Evolutionary conservation across 2,329 filamentous ascomycete species (phyloP), one percentile per base, ranked within the genome.

Genomic region (Fusarium xylarioides): DNA sequence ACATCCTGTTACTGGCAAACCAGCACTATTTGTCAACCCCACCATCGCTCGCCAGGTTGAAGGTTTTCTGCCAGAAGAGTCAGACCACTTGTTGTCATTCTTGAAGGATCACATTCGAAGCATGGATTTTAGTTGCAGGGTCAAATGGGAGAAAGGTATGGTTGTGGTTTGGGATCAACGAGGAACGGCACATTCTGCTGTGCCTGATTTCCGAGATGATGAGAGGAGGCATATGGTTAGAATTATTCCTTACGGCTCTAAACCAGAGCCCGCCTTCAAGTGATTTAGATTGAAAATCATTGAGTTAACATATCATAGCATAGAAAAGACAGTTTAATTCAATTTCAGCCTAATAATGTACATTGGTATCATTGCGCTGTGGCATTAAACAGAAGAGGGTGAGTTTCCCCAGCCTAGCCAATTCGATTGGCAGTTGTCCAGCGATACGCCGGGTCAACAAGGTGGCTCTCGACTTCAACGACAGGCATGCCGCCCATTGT

Each of bases 91-190:
- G 7, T 18, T 80, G 3, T 71, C 58, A 0, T 80, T 80, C 32
- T 47, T 80, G 1, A 77, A 80, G 38, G 74, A 78, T 1, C 79
- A 80, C 9, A 78, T 80, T 7, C 60, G 66, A 3, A 80, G 79
- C 16, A n/a, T 80, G 19, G 79, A 80, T 30, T 80, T 80, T 5
- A 75, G 68, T 5, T 80, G 79, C n/a, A 71, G 79, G 1, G 69
- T 80, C 0, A 71, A 59, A 5, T 80, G 79, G 79, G 78, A 80
- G 64, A 76, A 76, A 16, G 77, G 79, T 0, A 75, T 75, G 3
- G 79, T 80, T 0, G 77, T 80, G 4, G 72, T 80, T 5, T 80
- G 79, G 79, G 79, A 80, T 49, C 79, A 80, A 54, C 55, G 79
- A 8, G 55, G 53, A 5, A 68, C 70, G 2, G 78, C 72, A 4